A percentile compares a stretch with the other conserved stretches of the same genome.
These are phyloP conservation scores for Botrytis porri DNA, from an alignment of 2,329 filamentous ascomycete species.

Conservation along the genomic window DNA sequence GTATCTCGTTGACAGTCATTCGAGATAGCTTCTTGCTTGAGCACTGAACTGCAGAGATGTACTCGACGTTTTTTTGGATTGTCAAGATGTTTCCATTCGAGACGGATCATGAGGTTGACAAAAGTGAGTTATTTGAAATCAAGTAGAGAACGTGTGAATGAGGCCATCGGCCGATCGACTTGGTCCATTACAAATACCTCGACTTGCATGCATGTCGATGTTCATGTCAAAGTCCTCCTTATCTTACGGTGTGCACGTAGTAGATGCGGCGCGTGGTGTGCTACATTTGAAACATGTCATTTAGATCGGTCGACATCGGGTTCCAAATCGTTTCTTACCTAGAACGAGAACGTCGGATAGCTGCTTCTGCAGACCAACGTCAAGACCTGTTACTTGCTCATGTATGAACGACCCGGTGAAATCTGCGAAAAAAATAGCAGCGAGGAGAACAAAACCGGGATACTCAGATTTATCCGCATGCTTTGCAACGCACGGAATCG, in stretches of 20 bases:
- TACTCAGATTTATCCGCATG: background rate
- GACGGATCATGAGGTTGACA: background rate
- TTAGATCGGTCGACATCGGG: background rate
- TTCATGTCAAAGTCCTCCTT: background rate
- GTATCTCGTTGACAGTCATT: background rate
- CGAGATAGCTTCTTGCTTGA: background rate
- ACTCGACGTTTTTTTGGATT: background rate
- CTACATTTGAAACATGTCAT: background rate
- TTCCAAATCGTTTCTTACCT: background rate
- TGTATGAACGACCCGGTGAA: background rate
- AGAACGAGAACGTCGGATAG: background rate
- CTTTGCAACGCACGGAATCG: background rate
- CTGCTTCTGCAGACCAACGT: background rate
- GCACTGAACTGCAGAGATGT: background rate
- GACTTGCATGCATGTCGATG: background rate
- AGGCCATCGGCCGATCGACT: background rate
- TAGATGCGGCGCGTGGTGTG: background rate
- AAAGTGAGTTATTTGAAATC: background rate
- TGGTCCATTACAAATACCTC: background rate
- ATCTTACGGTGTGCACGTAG: background rate
- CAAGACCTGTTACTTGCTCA: background rate
- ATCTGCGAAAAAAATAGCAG: background rate
- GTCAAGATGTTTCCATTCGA: background rate
- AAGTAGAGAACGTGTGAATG: background rate
- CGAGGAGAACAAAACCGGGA: background rate